phyloP scores from a whole-genome alignment of 495 filamentous ascomycete genomes.

The Talaromyces stipitatus region DNA sequence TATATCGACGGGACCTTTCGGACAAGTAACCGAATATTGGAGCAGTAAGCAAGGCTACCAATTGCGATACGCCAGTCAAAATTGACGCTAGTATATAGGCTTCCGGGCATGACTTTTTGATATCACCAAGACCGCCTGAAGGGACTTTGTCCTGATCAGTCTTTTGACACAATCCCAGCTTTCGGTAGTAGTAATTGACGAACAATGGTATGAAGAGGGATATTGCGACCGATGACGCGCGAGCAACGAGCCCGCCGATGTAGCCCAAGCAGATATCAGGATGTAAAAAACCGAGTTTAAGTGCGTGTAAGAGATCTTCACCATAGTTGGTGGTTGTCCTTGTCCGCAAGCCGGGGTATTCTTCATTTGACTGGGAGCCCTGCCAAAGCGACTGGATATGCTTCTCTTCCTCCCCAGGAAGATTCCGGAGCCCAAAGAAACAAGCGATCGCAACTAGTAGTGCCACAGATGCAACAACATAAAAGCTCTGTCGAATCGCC shows the following conservation, averaged over 20 bases:
- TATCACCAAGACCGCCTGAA: constrained; percentile 43
- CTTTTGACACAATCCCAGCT: constrained; percentile 66
- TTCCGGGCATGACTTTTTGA: constrained; percentile 70
- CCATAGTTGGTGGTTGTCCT: constrained; percentile 22
- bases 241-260: constrained; percentile 87
- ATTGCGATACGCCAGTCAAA: constrained; percentile 80
- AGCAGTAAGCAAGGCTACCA: constrained; percentile 75
- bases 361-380: background rate
- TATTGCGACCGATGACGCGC: constrained; percentile 92
- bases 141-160: constrained; percentile 30
- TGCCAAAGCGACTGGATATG: background rate
- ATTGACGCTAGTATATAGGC: constrained; percentile 82
- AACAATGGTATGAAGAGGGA: constrained; percentile 89
- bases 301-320: constrained; percentile 49
- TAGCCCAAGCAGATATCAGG: constrained; percentile 78
- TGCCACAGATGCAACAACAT: constrained; percentile 68
- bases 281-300: constrained; percentile 66
- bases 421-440: constrained; percentile 69
- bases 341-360: background rate
- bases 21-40: constrained; percentile 80
- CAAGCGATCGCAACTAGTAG: constrained; percentile 65
- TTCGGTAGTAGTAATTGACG: constrained; percentile 81
- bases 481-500: constrained; percentile 75
- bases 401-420: constrained; percentile 73
- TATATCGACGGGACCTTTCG: constrained; percentile 50